phyloP scores from a whole-genome alignment of 2,329 filamentous ascomycete genomes.

The Daldinia sp. region DNA sequence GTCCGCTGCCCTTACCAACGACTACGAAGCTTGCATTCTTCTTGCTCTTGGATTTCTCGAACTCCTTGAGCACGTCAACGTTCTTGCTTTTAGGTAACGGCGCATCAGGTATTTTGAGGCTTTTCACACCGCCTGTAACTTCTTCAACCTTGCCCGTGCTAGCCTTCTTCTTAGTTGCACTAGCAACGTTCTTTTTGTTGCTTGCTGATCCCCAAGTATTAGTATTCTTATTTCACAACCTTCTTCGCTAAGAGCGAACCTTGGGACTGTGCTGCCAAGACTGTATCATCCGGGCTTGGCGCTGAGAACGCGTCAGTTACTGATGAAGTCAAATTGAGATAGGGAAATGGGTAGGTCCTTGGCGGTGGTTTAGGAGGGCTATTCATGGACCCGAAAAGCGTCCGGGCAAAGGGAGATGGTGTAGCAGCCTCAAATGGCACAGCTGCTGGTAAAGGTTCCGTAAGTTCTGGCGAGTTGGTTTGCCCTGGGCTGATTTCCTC shows the following conservation, averaged over 20 bases:
- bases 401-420: constrained; percentile 69
- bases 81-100: constrained; percentile 78
- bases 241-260: constrained; percentile 74
- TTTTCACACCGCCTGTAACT: constrained; percentile 52
- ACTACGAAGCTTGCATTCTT: constrained; percentile 91
- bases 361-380: constrained; percentile 42
- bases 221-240: constrained; percentile 65
- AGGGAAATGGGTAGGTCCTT: constrained; percentile 60
- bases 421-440: constrained; percentile 37
- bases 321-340: constrained; percentile 62
- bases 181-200: constrained; percentile 57
- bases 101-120: constrained; percentile 62
- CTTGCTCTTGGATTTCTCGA: constrained; percentile 79
- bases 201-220: constrained; percentile 64
- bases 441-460: background rate
- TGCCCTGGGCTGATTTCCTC: background rate
- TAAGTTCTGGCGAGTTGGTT: background rate
- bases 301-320: constrained; percentile 77
- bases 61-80: constrained; percentile 85
- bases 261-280: constrained; percentile 89
- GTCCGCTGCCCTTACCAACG: constrained; percentile 71
- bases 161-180: constrained; percentile 57
- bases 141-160: constrained; percentile 54
- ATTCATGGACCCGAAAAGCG: constrained; percentile 61
- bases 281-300: constrained; percentile 92